Percentiles rank a stretch among this genome's conserved stretches.
Evolutionary conservation across 768 basidiomycete species (phyloP).

Genomic region (Cytidiella melzeri): DNA sequence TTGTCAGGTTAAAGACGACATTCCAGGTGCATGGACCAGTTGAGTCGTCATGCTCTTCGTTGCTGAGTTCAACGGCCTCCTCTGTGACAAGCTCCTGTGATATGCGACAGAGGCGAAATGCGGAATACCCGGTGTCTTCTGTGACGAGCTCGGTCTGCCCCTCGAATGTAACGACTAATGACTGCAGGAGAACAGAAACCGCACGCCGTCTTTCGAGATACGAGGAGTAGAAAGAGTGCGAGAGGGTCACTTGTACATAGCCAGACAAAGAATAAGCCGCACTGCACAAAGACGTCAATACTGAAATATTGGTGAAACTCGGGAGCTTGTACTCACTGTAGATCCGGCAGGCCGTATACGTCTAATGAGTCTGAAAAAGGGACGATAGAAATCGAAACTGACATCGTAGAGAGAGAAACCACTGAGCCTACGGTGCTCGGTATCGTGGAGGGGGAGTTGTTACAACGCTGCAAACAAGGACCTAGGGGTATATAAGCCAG

Average conservation of each 20-base stretch:
- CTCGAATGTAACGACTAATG: conserved; percentile 73
- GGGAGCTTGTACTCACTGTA: conserved; percentile 41
- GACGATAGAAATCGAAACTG: conserved; percentile 57
- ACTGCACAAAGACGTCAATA: conserved; percentile 32
- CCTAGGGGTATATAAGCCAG: neutral
- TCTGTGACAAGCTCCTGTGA: conserved; percentile 54
- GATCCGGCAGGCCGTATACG: conserved; percentile 66
- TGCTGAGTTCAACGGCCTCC: conserved; percentile 54
- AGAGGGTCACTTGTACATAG: conserved; percentile 60
- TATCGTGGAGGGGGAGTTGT: neutral
- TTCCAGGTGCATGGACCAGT: conserved; percentile 62
- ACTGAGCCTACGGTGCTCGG: neutral
- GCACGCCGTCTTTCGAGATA: conserved; percentile 50
- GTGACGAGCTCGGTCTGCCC: conserved; percentile 77
- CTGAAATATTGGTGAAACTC: neutral
- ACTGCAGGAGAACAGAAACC: conserved; percentile 53
- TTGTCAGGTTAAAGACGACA: conserved; percentile 69
- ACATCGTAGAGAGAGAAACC: conserved; percentile 36
- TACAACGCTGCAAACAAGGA: neutral
- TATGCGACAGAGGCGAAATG: conserved; percentile 60
- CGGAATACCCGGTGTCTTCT: conserved; percentile 57
- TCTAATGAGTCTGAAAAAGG: conserved; percentile 52
- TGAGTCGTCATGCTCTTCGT: conserved; percentile 57
- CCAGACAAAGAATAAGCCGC: conserved; percentile 87
- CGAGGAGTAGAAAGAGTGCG: conserved; percentile 34